Base-by-base conservation (phyloP, 306 rosid genomes). In the Begonia fuchsioides region DNA sequence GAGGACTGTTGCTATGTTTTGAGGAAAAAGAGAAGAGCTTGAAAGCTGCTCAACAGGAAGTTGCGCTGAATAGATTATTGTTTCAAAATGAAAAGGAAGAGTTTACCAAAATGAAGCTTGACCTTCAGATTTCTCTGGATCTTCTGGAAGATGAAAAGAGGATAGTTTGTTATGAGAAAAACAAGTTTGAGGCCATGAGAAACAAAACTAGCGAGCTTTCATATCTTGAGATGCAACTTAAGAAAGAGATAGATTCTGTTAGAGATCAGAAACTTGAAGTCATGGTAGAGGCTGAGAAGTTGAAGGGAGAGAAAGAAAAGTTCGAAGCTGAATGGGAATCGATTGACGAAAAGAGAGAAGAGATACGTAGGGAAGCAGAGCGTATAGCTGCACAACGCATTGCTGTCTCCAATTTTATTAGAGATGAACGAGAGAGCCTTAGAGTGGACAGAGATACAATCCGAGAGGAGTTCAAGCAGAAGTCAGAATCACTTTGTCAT, bases 321-420 rank as follows among this genome's bases (percentile, higher is more conserved):
- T 92, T 92, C 68, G 98, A 92, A 79, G 66, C 67, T 50, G 96
- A 92, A 72, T 92, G 98, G 98, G 98, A 92, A 51, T 70, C 66
- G 55, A 82, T 92, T 63, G 98, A 92, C 63, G 98, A 79, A 26
- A 85, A 92, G 62, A 79, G 82, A 62, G 93, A 79, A 56, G 87
- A 73, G 67, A 64, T 85, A 66, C 55, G 8, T 19, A 79, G 69
- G 55, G 93, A 82, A 77, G 94, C 69, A 15, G 86, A 77, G 44
- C 17, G 39, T 45, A 65, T 92, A 32, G 77, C 77, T 54, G 75
- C 76, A 59, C 93, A 92, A 76, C 80, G 82, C 73, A 20, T 59
- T 52, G 71, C 73, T 4, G 70, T 85, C 52, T 71, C 96, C 51
- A 75, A 63, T 56, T 82, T 72, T 56, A 77, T 85, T 18, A 71